Evolutionary conservation across 2,329 filamentous ascomycete genomes (phyloP), one percentile per base, ranked within the genome.

Genomic region (Aureobasidium sp.): DNA sequence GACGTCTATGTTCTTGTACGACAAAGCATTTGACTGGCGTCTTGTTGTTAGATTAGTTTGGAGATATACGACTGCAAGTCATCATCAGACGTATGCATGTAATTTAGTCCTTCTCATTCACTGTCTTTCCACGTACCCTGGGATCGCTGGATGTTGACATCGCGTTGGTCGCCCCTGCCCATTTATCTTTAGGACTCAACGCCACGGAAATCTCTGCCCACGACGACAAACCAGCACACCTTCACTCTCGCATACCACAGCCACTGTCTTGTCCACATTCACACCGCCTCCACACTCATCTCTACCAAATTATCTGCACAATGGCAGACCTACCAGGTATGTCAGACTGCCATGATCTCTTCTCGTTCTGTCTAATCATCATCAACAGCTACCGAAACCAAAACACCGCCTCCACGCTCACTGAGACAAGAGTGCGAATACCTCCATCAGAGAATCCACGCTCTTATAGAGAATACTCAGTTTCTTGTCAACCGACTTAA

Each of bases 11-110:
- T 55, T 41, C 7, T 55, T 31, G 37, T 42, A 31, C 17, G 22
- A 42, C 51, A 31, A 55, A 55, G 51, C 51, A 55, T 55, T 42
- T 55, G 36, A 42, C 9, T 31, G 51, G 51, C 51, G 51, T 48
- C 25, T 48, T 48, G 25, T 48, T 31, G 25, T 48, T 48, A 29
- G 25, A 48, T 31, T 48, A 48, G 25, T 48, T 52, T 52, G 49
- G n/a, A 37, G 49, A 27, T 52, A 39, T 52, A 39, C 39, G 49
- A 34, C 14, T 52, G 34, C 34, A 25, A 55, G 52, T 17, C 14
- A 12, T 7, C 39, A 55, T 20, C 25, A 55, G 7, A 53, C 36
- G 34, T 42, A 42, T 39, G 49, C 34, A 52, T 36, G 34, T 4
- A 52, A 48, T n/a, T n/a, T 25, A 48, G 27, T 48, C 7, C 7